These are phyloP conservation scores for Dipteronia sinensis DNA, from an alignment of 345 rosid species.

Conservation along the genomic window DNA sequence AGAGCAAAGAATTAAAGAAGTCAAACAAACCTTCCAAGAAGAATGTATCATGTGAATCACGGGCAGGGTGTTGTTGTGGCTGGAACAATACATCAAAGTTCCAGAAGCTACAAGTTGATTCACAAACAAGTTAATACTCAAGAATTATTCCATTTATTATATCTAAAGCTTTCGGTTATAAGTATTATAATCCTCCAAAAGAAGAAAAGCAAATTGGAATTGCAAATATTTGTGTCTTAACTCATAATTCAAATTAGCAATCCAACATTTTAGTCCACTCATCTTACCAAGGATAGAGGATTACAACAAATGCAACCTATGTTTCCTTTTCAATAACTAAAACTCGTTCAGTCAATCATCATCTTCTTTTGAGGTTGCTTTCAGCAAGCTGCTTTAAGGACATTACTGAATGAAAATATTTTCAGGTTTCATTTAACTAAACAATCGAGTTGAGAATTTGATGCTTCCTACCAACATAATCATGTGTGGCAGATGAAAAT, in stretches of 20 bases:
- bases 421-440: neutral
- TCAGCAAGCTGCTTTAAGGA: neutral
- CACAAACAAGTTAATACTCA: slow-evolving; percentile 1
- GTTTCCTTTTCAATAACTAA: slow-evolving; percentile 1
- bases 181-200: neutral
- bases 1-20: slow-evolving; percentile 20
- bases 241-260: slow-evolving; percentile 4
- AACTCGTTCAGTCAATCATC: neutral
- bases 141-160: neutral
- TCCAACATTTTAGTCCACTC: neutral
- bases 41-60: slow-evolving; percentile 97
- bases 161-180: neutral
- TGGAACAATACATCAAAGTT: slow-evolving; percentile 96
- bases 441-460: neutral
- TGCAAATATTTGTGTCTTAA: neutral
- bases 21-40: slow-evolving; percentile 63
- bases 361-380: neutral
- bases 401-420: neutral
- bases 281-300: slow-evolving; percentile 10
- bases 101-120: slow-evolving; percentile 76
- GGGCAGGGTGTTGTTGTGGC: slow-evolving; percentile 99
- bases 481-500: neutral
- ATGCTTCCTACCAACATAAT: neutral
- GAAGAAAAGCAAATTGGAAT: neutral
- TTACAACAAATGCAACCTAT: neutral